Conservation (phyloP, 768 basidiomycete genomes). For the Pholiota microspora region DNA sequence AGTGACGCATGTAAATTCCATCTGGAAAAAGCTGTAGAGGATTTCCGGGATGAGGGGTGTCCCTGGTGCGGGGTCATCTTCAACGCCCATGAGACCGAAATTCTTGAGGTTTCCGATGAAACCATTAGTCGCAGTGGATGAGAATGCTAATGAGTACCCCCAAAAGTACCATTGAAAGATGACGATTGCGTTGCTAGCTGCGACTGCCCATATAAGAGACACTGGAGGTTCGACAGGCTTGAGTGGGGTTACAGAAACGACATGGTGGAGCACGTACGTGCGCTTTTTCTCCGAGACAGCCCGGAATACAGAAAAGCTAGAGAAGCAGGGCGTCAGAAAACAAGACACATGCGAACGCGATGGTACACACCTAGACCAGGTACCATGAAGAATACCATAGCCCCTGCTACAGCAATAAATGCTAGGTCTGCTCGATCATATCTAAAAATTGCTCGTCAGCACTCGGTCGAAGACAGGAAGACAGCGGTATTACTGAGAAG, state of each 20-base stretch:
- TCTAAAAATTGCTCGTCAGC: slow-evolving; percentile 30
- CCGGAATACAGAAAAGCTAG: slow-evolving; percentile 75
- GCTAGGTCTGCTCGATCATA: slow-evolving; percentile 72
- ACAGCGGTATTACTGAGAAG: neutral
- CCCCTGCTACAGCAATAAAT: slow-evolving; percentile 67
- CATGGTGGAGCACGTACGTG: slow-evolving; percentile 30
- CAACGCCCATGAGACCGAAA: slow-evolving; percentile 74
- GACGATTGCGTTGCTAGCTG: slow-evolving; percentile 70
- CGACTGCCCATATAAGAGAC: slow-evolving; percentile 73
- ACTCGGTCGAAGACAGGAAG: neutral
- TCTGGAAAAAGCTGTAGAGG: slow-evolving; percentile 84
- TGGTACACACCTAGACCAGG: slow-evolving; percentile 58
- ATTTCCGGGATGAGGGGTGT: slow-evolving; percentile 80
- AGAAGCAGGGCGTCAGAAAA: slow-evolving; percentile 5
- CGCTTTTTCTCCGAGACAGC: slow-evolving; percentile 66
- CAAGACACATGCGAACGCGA: neutral
- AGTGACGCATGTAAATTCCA: slow-evolving; percentile 84
- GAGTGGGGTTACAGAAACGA: neutral
- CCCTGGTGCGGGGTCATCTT: slow-evolving; percentile 71
- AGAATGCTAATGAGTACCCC: slow-evolving; percentile 81
- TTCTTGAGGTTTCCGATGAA: slow-evolving; percentile 79
- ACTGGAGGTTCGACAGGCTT: slow-evolving; percentile 31
- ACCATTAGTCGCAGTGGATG: slow-evolving; percentile 68
- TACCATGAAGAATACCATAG: slow-evolving; percentile 77
- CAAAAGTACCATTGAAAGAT: slow-evolving; percentile 79